These are phyloP conservation scores for Cynanchum wilfordii DNA, from an alignment of 257 asterid genomes.

Conservation along the genomic window DNA sequence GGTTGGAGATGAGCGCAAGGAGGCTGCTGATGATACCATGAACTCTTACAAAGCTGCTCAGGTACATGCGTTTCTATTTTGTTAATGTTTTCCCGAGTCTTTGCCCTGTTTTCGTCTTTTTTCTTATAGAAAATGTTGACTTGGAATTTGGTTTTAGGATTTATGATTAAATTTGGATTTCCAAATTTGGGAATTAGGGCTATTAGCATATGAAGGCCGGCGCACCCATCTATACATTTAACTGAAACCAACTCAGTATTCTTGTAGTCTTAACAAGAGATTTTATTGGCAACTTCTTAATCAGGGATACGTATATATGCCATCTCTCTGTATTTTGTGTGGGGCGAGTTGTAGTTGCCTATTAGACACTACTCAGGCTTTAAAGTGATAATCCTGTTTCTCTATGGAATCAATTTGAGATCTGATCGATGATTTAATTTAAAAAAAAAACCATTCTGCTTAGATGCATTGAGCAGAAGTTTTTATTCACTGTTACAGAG, in stretches of 20 bases:
- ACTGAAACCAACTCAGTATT: neutral
- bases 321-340: neutral
- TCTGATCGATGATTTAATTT: neutral
- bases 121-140: neutral
- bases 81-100: neutral
- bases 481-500: neutral
- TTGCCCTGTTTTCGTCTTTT: too few species aligned
- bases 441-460: neutral
- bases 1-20: conserved; percentile 37
- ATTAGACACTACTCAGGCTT: neutral
- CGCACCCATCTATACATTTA: neutral
- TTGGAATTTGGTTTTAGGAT: neutral
- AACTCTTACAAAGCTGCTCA: conserved; percentile 43
- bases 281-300: neutral
- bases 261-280: neutral
- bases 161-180: neutral
- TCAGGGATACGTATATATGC: neutral
- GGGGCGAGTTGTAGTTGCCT: neutral
- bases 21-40: conserved; percentile 51
- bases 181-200: conserved; percentile 1
- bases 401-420: neutral
- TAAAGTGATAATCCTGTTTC: neutral
- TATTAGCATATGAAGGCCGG: neutral
- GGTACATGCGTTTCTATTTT: conserved; percentile 18
- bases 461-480: neutral